A percentile compares a stretch with the other conserved stretches of the same genome.
Evolutionary conservation across 495 filamentous ascomycete genomes (phyloP).

Genomic region (Amphirosellinia nigrospora): DNA sequence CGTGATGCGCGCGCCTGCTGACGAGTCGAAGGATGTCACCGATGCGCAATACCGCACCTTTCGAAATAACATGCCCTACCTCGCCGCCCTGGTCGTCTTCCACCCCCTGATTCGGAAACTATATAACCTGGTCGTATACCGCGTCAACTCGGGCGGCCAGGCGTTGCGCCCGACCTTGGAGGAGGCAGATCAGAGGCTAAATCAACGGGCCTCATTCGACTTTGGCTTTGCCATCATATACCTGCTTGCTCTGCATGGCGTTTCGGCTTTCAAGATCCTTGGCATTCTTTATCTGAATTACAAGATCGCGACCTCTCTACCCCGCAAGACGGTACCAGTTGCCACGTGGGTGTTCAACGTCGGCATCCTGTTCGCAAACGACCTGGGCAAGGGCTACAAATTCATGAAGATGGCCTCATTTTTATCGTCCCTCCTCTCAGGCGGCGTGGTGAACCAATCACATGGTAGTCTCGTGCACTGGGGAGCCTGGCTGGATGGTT

Average conservation of each 20-base stretch:
- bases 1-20: not conserved
- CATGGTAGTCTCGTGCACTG: slow-evolving; percentile 55
- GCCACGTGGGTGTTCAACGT: slow-evolving; percentile 97
- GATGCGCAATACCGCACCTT: slow-evolving; percentile 90
- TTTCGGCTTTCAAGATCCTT: slow-evolving; percentile 83
- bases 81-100: slow-evolving; percentile 69
- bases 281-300: slow-evolving; percentile 83
- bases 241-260: slow-evolving; percentile 78
- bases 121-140: slow-evolving; percentile 61
- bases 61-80: slow-evolving; percentile 83
- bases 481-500: slow-evolving; percentile 72
- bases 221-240: slow-evolving; percentile 81
- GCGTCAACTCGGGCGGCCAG: slow-evolving; percentile 29
- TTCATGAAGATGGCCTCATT: slow-evolving; percentile 65
- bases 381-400: slow-evolving; percentile 78
- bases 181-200: slow-evolving; percentile 69
- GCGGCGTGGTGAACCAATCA: slow-evolving; percentile 38
- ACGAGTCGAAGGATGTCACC: slow-evolving; percentile 73
- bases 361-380: slow-evolving; percentile 84
- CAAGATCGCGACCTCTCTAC: slow-evolving; percentile 71
- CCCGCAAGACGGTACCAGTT: slow-evolving; percentile 68
- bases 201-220: slow-evolving; percentile 85
- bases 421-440: slow-evolving; percentile 47
- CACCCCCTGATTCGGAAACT: slow-evolving; percentile 79
- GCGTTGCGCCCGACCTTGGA: slow-evolving; percentile 44